Evolutionary conservation across 192 early-diverging fungal species (phyloP).

Genomic region (Coemansia sp.): DNA sequence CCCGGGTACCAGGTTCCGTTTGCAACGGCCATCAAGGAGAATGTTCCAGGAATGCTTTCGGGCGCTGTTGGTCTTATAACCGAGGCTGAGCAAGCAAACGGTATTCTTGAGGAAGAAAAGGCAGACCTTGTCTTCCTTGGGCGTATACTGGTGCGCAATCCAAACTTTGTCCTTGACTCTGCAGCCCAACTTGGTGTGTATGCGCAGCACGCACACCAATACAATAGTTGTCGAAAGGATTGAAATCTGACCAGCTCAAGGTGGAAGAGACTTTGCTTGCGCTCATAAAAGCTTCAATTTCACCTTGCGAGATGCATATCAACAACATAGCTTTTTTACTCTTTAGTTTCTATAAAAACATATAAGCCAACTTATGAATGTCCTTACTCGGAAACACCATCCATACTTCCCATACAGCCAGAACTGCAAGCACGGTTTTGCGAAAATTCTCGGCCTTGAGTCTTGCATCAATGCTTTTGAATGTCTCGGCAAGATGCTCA

Average conservation of each 20-base stretch:
- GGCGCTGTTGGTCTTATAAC: constrained; percentile 75
- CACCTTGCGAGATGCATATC: no score
- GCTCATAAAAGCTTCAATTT: not conserved
- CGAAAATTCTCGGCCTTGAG: constrained; percentile 81
- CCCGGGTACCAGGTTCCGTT: constrained; percentile 73
- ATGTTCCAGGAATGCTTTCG: constrained; percentile 58
- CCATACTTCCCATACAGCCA: constrained; percentile 89
- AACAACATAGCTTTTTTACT: no score
- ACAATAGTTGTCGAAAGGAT: constrained; percentile 53
- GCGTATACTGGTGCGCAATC: constrained; percentile 70
- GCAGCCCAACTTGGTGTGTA: constrained; percentile 70
- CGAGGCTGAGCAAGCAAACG: constrained; percentile 65
- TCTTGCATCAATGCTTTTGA: constrained; percentile 67
- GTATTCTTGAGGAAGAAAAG: constrained; percentile 59
- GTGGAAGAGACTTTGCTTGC: not conserved
- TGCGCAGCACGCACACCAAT: constrained; percentile 64
- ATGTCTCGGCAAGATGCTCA: constrained; percentile 66
- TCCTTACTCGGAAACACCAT: constrained; percentile 72
- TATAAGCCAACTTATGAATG: constrained; percentile 13
- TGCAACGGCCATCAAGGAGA: constrained; percentile 61
- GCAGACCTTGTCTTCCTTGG: constrained; percentile 81
- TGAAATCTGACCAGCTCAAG: constrained; percentile 25
- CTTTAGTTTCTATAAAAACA: constrained; percentile 8
- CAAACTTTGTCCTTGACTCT: constrained; percentile 67
- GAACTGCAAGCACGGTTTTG: constrained; percentile 62